Base-by-base conservation (phyloP, 495 filamentous ascomycete genomes). In the Aspergillus olivimuriae region DNA sequence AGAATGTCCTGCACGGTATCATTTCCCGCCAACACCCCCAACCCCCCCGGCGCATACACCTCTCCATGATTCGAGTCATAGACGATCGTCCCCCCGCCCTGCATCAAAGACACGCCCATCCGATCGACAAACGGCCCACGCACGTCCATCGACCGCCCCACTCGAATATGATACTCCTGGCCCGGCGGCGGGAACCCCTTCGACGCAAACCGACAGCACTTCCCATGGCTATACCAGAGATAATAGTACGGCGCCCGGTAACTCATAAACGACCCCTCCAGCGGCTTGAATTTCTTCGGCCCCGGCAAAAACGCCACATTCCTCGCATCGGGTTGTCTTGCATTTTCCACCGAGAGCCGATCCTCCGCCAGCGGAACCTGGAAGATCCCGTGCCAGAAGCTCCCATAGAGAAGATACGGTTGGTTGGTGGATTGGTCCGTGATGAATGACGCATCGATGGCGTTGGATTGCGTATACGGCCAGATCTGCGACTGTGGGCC, bases 361-460 rank as follows among this genome's bases (percentile, higher is more conserved):
- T 73, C 58, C 14, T 67, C 57, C 1, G 61, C 58, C 63, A 87
- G 68, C 11, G 72, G 61, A 3, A 82, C 73, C 56, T 84, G 81
- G 62, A 76, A 82, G 33, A 87, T 74, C 48, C 81, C 78, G n/a
- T 69, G 61, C 84, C 84, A 91, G 65, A 81, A 89, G 19, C 74
- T 79, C 2, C 85, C 85, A 40, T 80, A 91, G 31, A 70, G 77
- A 34, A 89, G 63, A 48, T 75, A 78, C 19, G 77, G 74, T 5
- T 65, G 56, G 11, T 68, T 67, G 8, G 66, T 63, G 0, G 46
- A 35, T 1, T 60, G 71, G 12, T 73, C 69, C 1, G 48, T 36
- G 37, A 88, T 65, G 4, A 87, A 66, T 22, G 83, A 80, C 1
- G 72, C 57, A 52, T 91, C 86, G 45, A 91, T 89, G 20, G 84